These are phyloP conservation scores for Helianthus tuberosus DNA, from an alignment of 129 eudicot species.

Conservation along the genomic window DNA sequence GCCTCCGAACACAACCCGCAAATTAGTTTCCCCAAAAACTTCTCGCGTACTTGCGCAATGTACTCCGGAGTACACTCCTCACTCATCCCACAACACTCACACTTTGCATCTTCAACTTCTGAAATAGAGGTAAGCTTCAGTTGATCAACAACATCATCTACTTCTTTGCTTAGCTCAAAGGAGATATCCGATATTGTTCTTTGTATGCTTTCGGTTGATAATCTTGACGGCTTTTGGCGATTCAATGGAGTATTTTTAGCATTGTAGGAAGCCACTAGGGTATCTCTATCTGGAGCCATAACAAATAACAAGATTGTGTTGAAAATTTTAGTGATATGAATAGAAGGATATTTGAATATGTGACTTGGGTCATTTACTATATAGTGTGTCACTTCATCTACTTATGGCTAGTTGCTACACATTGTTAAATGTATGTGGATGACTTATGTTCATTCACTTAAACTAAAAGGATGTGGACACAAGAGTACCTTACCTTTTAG, in stretches of 20 bases:
- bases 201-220: constrained; percentile 65
- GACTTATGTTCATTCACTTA: constrained; percentile 30
- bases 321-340: constrained; percentile 1
- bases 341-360: background rate
- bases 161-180: constrained; percentile 58
- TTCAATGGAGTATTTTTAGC: constrained; percentile 13
- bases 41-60: constrained; percentile 53
- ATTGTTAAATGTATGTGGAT: constrained; percentile 28
- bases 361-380: constrained; percentile 31
- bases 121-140: constrained; percentile 56
- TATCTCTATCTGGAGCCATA: constrained; percentile 60
- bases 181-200: constrained; percentile 85
- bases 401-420: constrained; percentile 15
- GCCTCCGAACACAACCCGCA: constrained; percentile 94
- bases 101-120: constrained; percentile 86
- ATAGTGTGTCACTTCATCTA: constrained; percentile 37
- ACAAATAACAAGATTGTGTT: background rate
- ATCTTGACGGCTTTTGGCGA: constrained; percentile 52
- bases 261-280: constrained; percentile 35
- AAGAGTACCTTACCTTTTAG: constrained; percentile 42
- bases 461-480: constrained; percentile 43
- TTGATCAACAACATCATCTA: constrained; percentile 22
- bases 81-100: constrained; percentile 94
- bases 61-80: constrained; percentile 92
- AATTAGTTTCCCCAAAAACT: constrained; percentile 64